These are phyloP conservation scores for Penicillium bialowiezense DNA, from an alignment of 495 filamentous ascomycete genomes.

Conservation along the genomic window DNA sequence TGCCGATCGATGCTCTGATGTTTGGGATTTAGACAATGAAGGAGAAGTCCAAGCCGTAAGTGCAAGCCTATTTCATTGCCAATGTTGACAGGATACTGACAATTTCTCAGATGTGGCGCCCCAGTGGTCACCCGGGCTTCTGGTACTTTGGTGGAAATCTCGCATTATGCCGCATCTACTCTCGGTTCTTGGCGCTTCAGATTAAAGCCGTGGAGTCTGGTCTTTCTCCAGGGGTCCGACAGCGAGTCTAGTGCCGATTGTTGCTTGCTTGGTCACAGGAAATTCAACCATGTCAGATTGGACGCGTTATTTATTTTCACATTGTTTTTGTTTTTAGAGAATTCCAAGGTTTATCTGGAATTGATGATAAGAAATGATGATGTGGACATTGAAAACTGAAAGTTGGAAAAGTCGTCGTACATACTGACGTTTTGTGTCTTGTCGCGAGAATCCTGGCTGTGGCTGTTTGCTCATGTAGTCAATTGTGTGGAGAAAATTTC, in stretches of 20 bases:
- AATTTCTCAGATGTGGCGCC: constrained; percentile 59
- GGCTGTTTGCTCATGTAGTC: too few relatives aligned
- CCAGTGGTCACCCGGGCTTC: constrained; percentile 67
- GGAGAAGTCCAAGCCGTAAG: constrained; percentile 60
- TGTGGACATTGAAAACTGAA: too few relatives aligned
- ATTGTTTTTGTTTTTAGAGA: too few relatives aligned
- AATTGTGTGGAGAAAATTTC: too few relatives aligned
- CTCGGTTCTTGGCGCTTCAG: constrained; percentile 68
- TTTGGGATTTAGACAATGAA: constrained; percentile 80
- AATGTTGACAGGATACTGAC: constrained; percentile 10
- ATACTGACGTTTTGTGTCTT: too few relatives aligned
- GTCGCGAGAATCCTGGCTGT: too few relatives aligned
- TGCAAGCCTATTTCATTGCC: not conserved
- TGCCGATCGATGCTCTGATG: constrained; percentile 61
- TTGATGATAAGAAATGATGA: too few relatives aligned
- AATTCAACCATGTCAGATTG: too few relatives aligned
- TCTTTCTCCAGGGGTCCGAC: constrained; percentile 9
- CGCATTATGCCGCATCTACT: constrained; percentile 68
- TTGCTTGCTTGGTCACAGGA: too few relatives aligned
- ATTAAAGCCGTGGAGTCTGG: constrained; percentile 67
- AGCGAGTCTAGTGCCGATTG: not conserved
- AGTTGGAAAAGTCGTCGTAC: too few relatives aligned
- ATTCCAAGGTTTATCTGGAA: too few relatives aligned
- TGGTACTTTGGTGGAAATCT: constrained; percentile 83
- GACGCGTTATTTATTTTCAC: too few relatives aligned